Evolutionary conservation across 2,329 filamentous ascomycete species (phyloP).

Genomic region (Fusarium sambucinum): DNA sequence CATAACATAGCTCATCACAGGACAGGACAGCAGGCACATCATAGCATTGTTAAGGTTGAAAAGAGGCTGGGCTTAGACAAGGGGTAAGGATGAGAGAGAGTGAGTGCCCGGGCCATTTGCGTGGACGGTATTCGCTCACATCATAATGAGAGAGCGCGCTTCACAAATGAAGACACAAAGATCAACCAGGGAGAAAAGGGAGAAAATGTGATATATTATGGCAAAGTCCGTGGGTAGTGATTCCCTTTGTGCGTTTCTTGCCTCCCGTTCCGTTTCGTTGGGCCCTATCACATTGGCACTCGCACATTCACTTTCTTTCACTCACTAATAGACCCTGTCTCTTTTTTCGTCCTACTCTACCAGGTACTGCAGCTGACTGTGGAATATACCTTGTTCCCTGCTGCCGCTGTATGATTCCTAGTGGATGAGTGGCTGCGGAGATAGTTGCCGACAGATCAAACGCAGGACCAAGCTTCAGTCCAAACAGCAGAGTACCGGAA

Average conservation of each 20-base stretch:
- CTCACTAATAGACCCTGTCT: constrained; percentile 26
- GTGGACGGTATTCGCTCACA: constrained; percentile 29
- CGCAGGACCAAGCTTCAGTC: constrained; percentile 44
- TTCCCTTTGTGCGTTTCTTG: constrained; percentile 34
- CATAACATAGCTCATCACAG: constrained; percentile 32
- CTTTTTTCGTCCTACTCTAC: constrained; percentile 20
- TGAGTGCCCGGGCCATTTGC: constrained; percentile 37
- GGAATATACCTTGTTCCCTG: constrained; percentile 30
- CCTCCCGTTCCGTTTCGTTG: constrained; percentile 29
- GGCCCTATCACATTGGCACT: constrained; percentile 17
- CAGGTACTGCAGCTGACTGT: constrained; percentile 12
- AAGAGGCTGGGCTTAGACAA: constrained; percentile 48
- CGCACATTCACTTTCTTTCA: constrained; percentile 7
- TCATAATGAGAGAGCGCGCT: constrained; percentile 26
- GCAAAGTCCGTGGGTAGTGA: constrained; percentile 33
- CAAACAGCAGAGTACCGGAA: constrained; percentile 45
- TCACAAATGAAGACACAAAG: constrained; percentile 26
- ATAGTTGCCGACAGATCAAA: constrained; percentile 41
- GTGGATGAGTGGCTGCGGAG: constrained; percentile 24
- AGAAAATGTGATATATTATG: constrained; percentile 43
- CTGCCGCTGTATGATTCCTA: constrained; percentile 20
- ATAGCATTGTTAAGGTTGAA: constrained; percentile 52
- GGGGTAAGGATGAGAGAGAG: constrained; percentile 11
- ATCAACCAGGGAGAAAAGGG: constrained; percentile 29
- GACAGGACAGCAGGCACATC: background rate